Conservation (phyloP, 2,329 filamentous ascomycete species). For the Penicillium sumatraense region DNA sequence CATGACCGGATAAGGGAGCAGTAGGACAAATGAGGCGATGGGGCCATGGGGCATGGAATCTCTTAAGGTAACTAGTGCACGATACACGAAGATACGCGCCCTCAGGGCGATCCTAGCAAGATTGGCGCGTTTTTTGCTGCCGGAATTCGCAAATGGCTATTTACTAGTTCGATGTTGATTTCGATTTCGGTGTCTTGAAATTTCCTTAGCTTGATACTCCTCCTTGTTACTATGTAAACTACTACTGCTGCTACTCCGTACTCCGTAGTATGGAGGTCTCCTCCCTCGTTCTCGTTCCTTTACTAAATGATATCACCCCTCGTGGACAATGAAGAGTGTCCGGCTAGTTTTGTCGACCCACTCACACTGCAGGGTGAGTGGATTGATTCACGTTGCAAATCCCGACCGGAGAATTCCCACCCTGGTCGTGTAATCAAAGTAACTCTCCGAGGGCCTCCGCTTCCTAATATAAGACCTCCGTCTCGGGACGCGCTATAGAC, state of each 20-base stretch:
- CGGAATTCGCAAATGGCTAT: slow-evolving; percentile 12
- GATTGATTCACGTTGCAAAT: slow-evolving; percentile 18
- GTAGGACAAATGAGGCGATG: slow-evolving; percentile 4
- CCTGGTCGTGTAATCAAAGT: slow-evolving; percentile 1
- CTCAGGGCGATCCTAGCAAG: slow-evolving; percentile 12
- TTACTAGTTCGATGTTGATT: not conserved
- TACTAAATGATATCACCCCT: too few relatives aligned
- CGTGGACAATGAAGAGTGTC: too few relatives aligned
- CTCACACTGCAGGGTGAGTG: slow-evolving; percentile 8
- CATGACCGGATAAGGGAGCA: slow-evolving; percentile 8
- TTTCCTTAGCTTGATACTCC: not conserved
- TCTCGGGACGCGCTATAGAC: slow-evolving; percentile 2
- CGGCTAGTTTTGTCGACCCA: slow-evolving; percentile 14
- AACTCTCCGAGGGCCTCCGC: not conserved
- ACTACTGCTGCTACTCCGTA: too few relatives aligned
- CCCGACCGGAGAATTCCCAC: slow-evolving; percentile 24
- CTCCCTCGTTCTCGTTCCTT: slow-evolving; percentile 5
- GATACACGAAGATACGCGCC: slow-evolving; percentile 15
- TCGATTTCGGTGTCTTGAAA: not conserved
- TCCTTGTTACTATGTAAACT: too few relatives aligned
- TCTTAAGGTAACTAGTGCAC: slow-evolving; percentile 7
- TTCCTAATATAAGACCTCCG: not conserved
- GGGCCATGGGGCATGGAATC: not conserved
- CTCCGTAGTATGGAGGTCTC: too few relatives aligned
- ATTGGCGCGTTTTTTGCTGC: slow-evolving; percentile 19